phyloP scores from a whole-genome alignment of 2,329 filamentous ascomycete genomes.

The Neofusicoccum cordaticola region DNA sequence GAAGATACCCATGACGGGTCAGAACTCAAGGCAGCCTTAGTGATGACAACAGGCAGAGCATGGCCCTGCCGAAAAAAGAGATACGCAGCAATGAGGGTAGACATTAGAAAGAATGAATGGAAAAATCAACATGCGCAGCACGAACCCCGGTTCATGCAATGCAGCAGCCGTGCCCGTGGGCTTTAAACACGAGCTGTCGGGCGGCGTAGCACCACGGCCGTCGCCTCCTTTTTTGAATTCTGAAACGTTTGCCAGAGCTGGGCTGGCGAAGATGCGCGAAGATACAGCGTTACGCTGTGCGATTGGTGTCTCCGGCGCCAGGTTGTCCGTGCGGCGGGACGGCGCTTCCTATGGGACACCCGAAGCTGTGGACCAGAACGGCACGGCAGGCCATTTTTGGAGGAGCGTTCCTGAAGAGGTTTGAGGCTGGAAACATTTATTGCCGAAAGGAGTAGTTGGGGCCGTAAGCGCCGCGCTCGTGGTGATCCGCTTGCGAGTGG shows the following conservation, averaged over 20 bases:
- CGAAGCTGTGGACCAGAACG: neutral
- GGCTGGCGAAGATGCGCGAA: neutral
- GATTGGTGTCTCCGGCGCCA: neutral
- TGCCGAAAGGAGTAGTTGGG: neutral
- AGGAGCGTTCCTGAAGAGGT: neutral
- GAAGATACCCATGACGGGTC: slow-evolving; percentile 19
- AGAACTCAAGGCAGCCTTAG: neutral
- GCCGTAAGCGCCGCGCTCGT: slow-evolving; percentile 11
- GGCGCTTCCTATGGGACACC: neutral
- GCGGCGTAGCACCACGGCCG: neutral
- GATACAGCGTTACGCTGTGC: neutral
- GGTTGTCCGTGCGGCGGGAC: neutral
- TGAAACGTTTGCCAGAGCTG: slow-evolving; percentile 3
- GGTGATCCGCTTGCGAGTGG: neutral
- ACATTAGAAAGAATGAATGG: neutral
- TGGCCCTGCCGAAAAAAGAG: slow-evolving; percentile 1
- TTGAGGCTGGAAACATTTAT: neutral
- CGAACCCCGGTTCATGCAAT: slow-evolving; percentile 1
- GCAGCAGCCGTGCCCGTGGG: neutral
- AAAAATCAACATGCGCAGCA: slow-evolving; percentile 9
- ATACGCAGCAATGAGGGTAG: neutral
- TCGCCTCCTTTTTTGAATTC: neutral
- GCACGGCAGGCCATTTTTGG: neutral
- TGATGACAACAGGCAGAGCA: neutral
- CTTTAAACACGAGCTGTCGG: neutral